Conservation (phyloP, 495 filamentous ascomycete genomes). For the Penicillium antarcticum region DNA sequence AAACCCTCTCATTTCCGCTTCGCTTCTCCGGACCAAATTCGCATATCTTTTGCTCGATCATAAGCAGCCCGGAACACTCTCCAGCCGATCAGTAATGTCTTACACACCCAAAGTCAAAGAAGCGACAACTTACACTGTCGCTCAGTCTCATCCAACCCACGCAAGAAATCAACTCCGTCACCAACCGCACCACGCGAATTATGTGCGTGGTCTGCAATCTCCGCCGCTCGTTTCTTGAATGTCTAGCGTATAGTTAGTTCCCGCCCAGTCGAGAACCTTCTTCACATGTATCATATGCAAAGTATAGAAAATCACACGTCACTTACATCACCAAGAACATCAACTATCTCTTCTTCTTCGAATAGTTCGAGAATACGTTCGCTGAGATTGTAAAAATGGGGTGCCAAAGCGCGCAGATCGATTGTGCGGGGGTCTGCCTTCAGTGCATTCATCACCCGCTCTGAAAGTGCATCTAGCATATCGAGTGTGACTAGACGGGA, state of each 20-base stretch:
- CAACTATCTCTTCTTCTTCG: slow-evolving; percentile 84
- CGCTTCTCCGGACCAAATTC: slow-evolving; percentile 74
- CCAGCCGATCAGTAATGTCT: slow-evolving; percentile 12
- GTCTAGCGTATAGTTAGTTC: slow-evolving; percentile 44
- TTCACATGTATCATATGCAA: no score
- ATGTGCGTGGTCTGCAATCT: slow-evolving; percentile 86
- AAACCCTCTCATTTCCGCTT: slow-evolving; percentile 47
- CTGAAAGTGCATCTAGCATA: slow-evolving; percentile 71
- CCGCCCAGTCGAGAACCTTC: not conserved
- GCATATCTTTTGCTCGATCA: slow-evolving; percentile 79
- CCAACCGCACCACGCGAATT: slow-evolving; percentile 76
- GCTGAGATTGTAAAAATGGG: slow-evolving; percentile 83
- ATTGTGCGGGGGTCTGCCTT: slow-evolving; percentile 87
- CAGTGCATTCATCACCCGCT: slow-evolving; percentile 82
- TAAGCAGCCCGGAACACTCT: slow-evolving; percentile 85
- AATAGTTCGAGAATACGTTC: slow-evolving; percentile 84
- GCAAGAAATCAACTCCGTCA: slow-evolving; percentile 80
- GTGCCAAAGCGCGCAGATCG: slow-evolving; percentile 74
- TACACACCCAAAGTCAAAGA: not conserved
- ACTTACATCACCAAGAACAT: slow-evolving; percentile 66
- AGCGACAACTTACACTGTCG: slow-evolving; percentile 56
- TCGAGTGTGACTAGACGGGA: slow-evolving; percentile 74
- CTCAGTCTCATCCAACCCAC: slow-evolving; percentile 89
- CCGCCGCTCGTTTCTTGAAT: slow-evolving; percentile 76
- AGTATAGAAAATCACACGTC: no score